phyloP scores from a whole-genome alignment of 257 asterid genomes.

The Primulina huaijiensis region DNA sequence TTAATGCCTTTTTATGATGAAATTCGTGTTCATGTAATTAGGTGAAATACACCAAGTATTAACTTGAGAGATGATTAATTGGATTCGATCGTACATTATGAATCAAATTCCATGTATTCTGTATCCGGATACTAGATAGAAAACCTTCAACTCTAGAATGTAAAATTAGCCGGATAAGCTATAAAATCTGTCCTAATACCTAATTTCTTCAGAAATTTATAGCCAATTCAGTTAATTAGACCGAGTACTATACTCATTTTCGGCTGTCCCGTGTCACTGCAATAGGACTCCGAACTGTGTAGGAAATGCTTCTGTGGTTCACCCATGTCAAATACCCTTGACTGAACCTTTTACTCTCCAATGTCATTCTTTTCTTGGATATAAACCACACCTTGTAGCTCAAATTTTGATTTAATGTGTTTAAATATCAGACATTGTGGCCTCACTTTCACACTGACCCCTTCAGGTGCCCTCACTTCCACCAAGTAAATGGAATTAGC shows the following conservation, averaged over 20 bases:
- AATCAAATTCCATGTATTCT: conserved; percentile 21
- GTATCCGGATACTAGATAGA: background rate
- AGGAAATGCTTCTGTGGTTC: conserved; percentile 37
- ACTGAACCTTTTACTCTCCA: conserved; percentile 28
- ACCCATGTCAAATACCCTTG: conserved; percentile 84
- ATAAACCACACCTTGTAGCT: conserved; percentile 69
- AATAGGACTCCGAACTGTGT: conserved; percentile 74
- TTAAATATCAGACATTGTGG: conserved; percentile 58
- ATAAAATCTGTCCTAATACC: conserved; percentile 22
- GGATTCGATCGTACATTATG: background rate
- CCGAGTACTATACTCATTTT: conserved; percentile 28
- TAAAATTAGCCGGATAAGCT: conserved; percentile 4
- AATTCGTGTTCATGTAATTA: conserved; percentile 27
- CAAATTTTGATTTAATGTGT: conserved; percentile 49
- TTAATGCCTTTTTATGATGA: conserved; percentile 18
- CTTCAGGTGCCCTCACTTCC: conserved; percentile 64
- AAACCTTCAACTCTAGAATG: conserved; percentile 22
- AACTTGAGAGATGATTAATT: conserved; percentile 25
- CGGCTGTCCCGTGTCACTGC: conserved; percentile 70
- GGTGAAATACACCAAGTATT: conserved; percentile 25
- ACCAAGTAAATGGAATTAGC: conserved; percentile 47
- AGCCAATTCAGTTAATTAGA: conserved; percentile 10
- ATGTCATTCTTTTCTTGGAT: conserved; percentile 36
- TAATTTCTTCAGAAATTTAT: conserved; percentile 22
- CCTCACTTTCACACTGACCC: conserved; percentile 62